Evolutionary conservation across 805 yeast genomes (phyloP).

Genomic region (Monosporozyma siamensis): DNA sequence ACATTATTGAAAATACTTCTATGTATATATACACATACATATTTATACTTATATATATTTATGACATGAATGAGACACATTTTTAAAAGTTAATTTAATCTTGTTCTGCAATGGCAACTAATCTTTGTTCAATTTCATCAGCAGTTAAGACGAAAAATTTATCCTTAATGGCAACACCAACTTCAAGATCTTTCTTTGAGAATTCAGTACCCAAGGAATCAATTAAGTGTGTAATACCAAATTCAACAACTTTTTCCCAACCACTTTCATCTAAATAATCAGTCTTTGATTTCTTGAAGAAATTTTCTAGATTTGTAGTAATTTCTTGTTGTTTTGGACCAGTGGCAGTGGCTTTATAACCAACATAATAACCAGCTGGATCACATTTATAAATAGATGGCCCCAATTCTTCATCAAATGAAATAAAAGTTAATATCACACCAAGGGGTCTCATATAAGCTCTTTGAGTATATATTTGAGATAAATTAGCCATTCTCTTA

Average conservation of each 20-base stretch:
- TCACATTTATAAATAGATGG: slow-evolving; percentile 88
- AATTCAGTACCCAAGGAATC: slow-evolving; percentile 87
- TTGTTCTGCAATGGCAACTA: slow-evolving; percentile 92
- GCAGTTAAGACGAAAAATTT: slow-evolving; percentile 66
- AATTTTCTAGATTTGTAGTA: slow-evolving; percentile 79
- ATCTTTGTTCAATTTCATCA: slow-evolving; percentile 90
- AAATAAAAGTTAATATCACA: slow-evolving; percentile 79
- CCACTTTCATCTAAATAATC: slow-evolving; percentile 43
- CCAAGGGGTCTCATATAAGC: slow-evolving; percentile 99
- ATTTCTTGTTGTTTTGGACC: slow-evolving; percentile 98
- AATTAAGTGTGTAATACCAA: slow-evolving; percentile 77
- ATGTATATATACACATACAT: neutral
- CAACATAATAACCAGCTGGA: slow-evolving; percentile 93
- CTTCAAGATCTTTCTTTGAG: slow-evolving; percentile 85
- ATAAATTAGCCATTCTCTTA: slow-evolving; percentile 89
- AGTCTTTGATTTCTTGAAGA: slow-evolving; percentile 54
- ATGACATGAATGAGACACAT: neutral
- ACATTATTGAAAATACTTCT: neutral
- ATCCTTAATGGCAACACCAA: slow-evolving; percentile 72
- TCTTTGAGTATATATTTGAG: slow-evolving; percentile 93
- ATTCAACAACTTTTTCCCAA: slow-evolving; percentile 84
- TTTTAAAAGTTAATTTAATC: slow-evolving; percentile 50
- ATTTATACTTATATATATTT: neutral
- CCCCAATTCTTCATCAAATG: slow-evolving; percentile 83
- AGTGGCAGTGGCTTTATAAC: slow-evolving; percentile 84